Evolutionary conservation across 495 filamentous ascomycete species (phyloP).

Genomic region (Aspergillus diversus): DNA sequence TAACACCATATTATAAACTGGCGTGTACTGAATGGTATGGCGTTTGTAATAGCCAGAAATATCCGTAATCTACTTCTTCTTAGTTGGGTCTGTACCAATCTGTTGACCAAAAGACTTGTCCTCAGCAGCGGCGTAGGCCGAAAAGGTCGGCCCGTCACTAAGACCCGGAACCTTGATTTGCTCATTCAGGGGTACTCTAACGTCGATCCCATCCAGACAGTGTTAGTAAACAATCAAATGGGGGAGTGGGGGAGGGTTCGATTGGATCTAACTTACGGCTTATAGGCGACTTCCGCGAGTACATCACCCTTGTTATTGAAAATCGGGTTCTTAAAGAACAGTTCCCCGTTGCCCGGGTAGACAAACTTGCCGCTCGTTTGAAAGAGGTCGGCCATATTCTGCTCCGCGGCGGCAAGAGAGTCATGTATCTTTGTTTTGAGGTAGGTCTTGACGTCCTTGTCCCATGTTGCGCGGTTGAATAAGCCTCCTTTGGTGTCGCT

Average conservation of each 20-base stretch:
- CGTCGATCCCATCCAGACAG: background rate
- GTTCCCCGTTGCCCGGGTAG: background rate
- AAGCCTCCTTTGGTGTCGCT: background rate
- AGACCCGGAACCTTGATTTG: background rate
- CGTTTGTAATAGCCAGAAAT: too few relatives aligned
- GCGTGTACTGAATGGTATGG: too few relatives aligned
- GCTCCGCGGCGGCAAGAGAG: background rate
- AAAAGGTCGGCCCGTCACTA: background rate
- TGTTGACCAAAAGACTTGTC: background rate
- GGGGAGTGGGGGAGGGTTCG: background rate
- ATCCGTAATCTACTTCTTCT: too few relatives aligned
- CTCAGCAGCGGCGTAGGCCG: background rate
- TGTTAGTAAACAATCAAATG: background rate
- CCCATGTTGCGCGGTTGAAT: background rate
- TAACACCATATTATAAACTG: too few relatives aligned
- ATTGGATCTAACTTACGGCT: background rate
- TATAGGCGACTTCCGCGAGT: background rate
- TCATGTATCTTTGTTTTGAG: background rate
- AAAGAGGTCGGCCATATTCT: background rate
- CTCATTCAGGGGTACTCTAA: background rate
- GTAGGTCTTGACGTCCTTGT: background rate
- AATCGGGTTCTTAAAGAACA: background rate
- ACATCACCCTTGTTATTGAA: slow-evolving; percentile 1
- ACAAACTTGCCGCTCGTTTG: slow-evolving; percentile 1
- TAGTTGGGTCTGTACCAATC: too few relatives aligned